phyloP scores from a whole-genome alignment of 78 protist species.

The Ministeria vibrans region DNA sequence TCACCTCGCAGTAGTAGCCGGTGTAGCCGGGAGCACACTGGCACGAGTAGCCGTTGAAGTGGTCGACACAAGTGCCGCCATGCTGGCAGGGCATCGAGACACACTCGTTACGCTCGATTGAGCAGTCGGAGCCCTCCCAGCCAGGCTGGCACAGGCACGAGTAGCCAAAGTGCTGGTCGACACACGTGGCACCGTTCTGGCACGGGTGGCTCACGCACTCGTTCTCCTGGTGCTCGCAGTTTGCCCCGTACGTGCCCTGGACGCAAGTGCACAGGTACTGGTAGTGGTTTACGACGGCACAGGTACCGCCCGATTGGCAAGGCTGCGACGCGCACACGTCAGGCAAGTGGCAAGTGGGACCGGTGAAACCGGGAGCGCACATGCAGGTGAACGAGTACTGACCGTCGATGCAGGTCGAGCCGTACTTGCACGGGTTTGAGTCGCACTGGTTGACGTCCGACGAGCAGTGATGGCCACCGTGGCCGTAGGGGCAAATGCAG shows the following conservation, averaged over 20 bases:
- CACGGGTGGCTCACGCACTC: background rate
- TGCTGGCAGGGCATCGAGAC: background rate
- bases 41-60: background rate
- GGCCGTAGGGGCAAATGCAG: background rate
- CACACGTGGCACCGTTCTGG: conserved; percentile 1
- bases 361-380: no score
- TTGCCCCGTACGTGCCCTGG: no score
- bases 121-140: background rate
- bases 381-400: no score
- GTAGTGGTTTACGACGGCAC: no score
- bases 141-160: background rate
- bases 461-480: background rate
- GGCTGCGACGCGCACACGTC: no score
- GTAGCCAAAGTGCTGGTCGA: background rate
- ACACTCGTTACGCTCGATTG: background rate
- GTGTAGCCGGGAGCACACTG: background rate
- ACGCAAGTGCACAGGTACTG: no score
- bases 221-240: background rate
- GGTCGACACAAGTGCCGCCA: background rate
- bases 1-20: background rate
- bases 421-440: background rate
- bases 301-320: no score
- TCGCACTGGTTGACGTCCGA: background rate
- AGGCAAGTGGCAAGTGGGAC: no score
- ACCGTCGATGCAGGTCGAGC: background rate